Percentiles rank a stretch among this genome's conserved stretches.
phyloP scores from a whole-genome alignment of 179 eudicot species.

The Silene noctiflora region DNA sequence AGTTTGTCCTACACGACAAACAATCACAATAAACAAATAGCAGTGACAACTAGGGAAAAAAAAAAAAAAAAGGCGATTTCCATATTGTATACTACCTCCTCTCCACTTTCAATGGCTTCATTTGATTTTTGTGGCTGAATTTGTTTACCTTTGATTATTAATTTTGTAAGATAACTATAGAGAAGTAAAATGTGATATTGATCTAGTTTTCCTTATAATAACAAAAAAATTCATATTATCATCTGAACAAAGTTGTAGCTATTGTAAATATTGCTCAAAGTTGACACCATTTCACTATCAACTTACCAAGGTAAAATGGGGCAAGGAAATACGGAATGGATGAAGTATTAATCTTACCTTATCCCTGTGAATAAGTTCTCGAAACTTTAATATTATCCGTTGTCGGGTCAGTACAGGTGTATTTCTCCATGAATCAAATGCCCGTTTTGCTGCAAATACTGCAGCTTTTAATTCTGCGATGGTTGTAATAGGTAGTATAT shows the following conservation, averaged over 20 bases:
- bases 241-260: neutral
- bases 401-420: constrained; percentile 64
- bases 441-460: constrained; percentile 74
- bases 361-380: constrained; percentile 80
- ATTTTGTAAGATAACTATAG: neutral
- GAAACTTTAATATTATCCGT: constrained; percentile 65
- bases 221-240: neutral
- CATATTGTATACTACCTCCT: neutral
- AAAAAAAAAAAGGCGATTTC: neutral
- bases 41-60: neutral
- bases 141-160: neutral
- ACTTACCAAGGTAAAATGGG: neutral
- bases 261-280: neutral
- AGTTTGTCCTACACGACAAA: constrained; percentile 60
- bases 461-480: constrained; percentile 69
- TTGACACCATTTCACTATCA: neutral
- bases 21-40: neutral
- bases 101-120: neutral
- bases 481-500: constrained; percentile 74
- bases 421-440: constrained; percentile 70
- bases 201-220: neutral
- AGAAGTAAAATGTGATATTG: neutral
- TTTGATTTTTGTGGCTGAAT: neutral
- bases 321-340: neutral
- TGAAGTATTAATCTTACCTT: constrained; percentile 36